Evolutionary conservation across 139 green algal genomes (phyloP).

Genomic region (Ulvella scutata): DNA sequence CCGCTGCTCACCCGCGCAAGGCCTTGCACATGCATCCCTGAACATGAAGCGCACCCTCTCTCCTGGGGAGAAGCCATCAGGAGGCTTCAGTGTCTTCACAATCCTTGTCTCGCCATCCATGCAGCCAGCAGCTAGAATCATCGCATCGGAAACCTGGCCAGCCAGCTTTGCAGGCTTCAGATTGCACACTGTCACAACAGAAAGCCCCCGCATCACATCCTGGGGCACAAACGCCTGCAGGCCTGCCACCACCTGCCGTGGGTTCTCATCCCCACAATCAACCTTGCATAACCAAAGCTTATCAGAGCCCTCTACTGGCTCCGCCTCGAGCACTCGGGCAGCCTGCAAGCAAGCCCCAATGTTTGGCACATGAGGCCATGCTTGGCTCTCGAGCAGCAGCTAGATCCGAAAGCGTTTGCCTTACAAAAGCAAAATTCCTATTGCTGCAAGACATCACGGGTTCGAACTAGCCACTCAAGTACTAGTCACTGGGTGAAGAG

Average conservation of each 20-base stretch:
- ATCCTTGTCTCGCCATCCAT: not conserved
- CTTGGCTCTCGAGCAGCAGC: no score
- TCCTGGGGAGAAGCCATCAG: not conserved
- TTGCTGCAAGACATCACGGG: no score
- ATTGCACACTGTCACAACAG: conserved; percentile 32
- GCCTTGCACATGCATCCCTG: conserved; percentile 8
- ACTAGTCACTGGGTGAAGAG: no score
- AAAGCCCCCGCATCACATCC: conserved; percentile 13
- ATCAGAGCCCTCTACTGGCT: conserved; percentile 20
- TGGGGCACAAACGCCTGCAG: conserved; percentile 23
- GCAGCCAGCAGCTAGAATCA: conserved; percentile 32
- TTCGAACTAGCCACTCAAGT: no score
- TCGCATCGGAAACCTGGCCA: conserved; percentile 31
- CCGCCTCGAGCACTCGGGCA: conserved; percentile 9
- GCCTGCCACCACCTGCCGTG: conserved; percentile 18
- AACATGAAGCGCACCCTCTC: not conserved
- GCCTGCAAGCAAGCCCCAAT: no score
- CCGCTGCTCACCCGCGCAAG: no score
- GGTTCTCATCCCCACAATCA: conserved; percentile 19
- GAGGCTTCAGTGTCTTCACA: not conserved
- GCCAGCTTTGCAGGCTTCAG: conserved; percentile 45
- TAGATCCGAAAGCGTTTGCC: no score
- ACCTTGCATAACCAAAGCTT: conserved; percentile 36
- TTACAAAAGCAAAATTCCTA: no score
- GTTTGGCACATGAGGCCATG: no score